Conservation (phyloP, 1,284 basidiomycete species). For the Meripilus lineatus region DNA sequence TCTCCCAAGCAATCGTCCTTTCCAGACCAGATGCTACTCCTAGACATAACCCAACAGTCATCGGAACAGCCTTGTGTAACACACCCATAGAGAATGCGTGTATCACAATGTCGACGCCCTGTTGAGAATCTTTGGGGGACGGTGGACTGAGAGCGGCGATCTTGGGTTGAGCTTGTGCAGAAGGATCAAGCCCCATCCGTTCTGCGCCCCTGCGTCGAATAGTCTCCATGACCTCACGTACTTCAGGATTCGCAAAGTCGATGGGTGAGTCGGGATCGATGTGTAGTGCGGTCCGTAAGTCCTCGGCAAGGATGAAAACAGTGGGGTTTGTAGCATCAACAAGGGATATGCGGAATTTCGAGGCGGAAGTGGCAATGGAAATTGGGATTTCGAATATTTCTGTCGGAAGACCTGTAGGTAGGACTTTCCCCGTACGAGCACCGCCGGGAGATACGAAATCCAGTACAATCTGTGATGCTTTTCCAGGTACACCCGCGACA, state of each 20-base stretch:
- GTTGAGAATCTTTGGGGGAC: slow-evolving; percentile 10
- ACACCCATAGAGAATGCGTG: slow-evolving; percentile 70
- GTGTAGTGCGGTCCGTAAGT: slow-evolving; percentile 37
- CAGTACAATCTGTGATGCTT: slow-evolving; percentile 58
- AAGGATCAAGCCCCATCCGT: slow-evolving; percentile 60
- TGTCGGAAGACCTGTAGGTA: slow-evolving; percentile 53
- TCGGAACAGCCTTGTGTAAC: slow-evolving; percentile 67
- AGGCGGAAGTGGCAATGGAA: slow-evolving; percentile 30
- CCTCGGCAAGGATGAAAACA: slow-evolving; percentile 48
- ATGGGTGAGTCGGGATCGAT: slow-evolving; percentile 12
- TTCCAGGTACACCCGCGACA: slow-evolving; percentile 64
- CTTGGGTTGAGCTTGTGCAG: slow-evolving; percentile 64
- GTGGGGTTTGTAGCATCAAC: slow-evolving; percentile 75
- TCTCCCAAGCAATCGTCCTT: slow-evolving; percentile 48
- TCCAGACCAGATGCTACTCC: slow-evolving; percentile 57
- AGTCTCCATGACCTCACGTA: slow-evolving; percentile 40
- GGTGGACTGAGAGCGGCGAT: slow-evolving; percentile 53
- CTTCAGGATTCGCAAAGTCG: slow-evolving; percentile 21
- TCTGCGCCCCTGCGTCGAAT: slow-evolving; percentile 54
- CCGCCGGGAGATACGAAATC: slow-evolving; percentile 66
- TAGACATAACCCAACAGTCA: slow-evolving; percentile 69
- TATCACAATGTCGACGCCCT: slow-evolving; percentile 48
- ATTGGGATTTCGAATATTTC: slow-evolving; percentile 28
- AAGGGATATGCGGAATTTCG: slow-evolving; percentile 41
- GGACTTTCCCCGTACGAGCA: slow-evolving; percentile 63